Evolutionary conservation across 2,329 filamentous ascomycete genomes (phyloP).

Genomic region (Thyridium curvatum): DNA sequence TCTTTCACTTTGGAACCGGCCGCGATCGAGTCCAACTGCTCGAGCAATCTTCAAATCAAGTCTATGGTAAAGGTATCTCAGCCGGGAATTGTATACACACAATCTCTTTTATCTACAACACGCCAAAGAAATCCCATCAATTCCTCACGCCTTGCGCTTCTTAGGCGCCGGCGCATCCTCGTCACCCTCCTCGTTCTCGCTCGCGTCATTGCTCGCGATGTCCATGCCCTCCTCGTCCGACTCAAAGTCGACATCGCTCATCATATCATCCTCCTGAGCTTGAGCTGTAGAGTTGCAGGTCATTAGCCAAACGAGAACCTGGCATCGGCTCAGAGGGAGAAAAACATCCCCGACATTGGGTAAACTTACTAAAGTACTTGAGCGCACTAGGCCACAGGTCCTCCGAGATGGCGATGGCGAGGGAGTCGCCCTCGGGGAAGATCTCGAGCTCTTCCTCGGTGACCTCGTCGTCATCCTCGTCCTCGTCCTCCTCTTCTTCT

Average conservation of each 20-base stretch:
- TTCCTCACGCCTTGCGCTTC: no score
- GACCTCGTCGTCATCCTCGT: constrained; percentile 54
- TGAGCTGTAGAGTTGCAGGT: constrained; percentile 48
- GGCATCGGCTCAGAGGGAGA: neutral
- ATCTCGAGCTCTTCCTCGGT: constrained; percentile 71
- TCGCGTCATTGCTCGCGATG: no score
- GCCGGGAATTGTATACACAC: constrained; percentile 2
- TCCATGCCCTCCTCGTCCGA: constrained; percentile 41
- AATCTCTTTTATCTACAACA: constrained; percentile 9
- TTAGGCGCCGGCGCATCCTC: no score
- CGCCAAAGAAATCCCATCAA: no score
- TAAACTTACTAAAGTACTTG: constrained; percentile 80
- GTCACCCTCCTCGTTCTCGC: no score
- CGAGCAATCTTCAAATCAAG: no score
- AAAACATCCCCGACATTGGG: constrained; percentile 6
- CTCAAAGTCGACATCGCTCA: constrained; percentile 67
- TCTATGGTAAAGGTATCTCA: no score
- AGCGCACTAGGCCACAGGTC: constrained; percentile 86
- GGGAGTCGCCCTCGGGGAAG: constrained; percentile 79
- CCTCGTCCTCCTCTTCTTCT: constrained; percentile 50
- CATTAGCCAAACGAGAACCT: no score
- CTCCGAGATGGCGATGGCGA: constrained; percentile 75
- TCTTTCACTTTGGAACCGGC: no score
- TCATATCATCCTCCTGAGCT: constrained; percentile 62
- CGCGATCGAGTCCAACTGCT: no score